Evolutionary conservation across 163 green algal species (phyloP).

Genomic region (Scenedesmus sp.): DNA sequence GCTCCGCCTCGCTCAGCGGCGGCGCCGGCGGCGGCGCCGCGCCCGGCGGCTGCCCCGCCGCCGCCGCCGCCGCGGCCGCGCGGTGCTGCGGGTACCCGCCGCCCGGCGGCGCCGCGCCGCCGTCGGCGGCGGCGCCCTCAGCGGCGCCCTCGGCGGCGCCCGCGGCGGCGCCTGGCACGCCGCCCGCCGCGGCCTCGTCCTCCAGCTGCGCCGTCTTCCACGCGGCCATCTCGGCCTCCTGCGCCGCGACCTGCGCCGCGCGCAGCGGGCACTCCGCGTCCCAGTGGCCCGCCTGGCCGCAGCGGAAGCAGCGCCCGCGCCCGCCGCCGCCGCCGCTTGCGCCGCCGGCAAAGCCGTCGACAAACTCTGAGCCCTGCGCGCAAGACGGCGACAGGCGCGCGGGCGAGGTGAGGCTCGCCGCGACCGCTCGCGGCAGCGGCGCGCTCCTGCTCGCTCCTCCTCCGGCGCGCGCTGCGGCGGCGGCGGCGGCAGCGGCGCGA

Average conservation of each 20-base stretch:
- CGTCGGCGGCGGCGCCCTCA: too few species aligned
- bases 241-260: background rate
- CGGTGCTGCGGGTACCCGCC: constrained; percentile 22
- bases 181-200: background rate
- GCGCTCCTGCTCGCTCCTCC: too few species aligned
- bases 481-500: background rate
- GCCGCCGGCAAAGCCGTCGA: constrained; percentile 62
- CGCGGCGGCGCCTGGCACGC: background rate
- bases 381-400: background rate
- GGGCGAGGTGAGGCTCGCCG: too few species aligned
- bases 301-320: constrained; percentile 62
- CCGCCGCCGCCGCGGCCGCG: constrained; percentile 23
- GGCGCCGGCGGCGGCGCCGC: constrained; percentile 26
- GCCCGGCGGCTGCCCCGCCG: constrained; percentile 29
- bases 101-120: too few species aligned
- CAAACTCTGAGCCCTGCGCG: constrained; percentile 59
- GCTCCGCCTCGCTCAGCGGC: constrained; percentile 49
- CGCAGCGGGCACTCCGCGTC: constrained; percentile 54
- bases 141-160: background rate
- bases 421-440: background rate
- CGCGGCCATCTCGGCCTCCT: constrained; percentile 19
- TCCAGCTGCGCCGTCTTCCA: background rate
- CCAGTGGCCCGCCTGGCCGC: constrained; percentile 62
- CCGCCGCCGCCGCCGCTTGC: constrained; percentile 4
- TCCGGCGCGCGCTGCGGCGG: too few species aligned